These are phyloP conservation scores for Brassica incana DNA, from an alignment of 345 rosid species.

Conservation along the genomic window DNA sequence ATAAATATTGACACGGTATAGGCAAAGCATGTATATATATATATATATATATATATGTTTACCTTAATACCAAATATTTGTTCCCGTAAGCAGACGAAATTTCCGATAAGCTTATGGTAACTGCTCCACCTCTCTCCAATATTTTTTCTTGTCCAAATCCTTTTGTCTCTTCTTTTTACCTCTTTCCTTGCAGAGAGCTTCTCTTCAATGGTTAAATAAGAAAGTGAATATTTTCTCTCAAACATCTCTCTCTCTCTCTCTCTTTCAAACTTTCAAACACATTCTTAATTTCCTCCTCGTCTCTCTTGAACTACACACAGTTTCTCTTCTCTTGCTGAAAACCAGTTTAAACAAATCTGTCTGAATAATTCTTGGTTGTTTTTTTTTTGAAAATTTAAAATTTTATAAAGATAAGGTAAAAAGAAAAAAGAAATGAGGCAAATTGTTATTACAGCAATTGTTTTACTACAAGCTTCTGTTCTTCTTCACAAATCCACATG, in stretches of 20 bases:
- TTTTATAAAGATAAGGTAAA: neutral
- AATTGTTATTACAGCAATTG: slow-evolving; percentile 42
- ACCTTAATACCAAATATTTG: slow-evolving; percentile 4
- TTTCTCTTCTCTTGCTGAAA: neutral
- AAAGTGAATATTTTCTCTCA: slow-evolving; percentile 21
- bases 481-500: slow-evolving; percentile 48
- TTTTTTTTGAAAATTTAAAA: slow-evolving; percentile 7
- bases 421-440: slow-evolving; percentile 43
- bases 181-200: slow-evolving; percentile 28
- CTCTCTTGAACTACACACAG: slow-evolving; percentile 9
- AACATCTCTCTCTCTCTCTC: slow-evolving; percentile 15
- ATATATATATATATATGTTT: slow-evolving; percentile 5
- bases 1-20: neutral
- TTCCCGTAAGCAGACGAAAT: neutral
- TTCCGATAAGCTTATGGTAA: slow-evolving; percentile 13
- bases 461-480: slow-evolving; percentile 40
- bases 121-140: slow-evolving; percentile 38
- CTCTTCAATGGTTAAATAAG: slow-evolving; percentile 15
- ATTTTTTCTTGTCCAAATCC: slow-evolving; percentile 18
- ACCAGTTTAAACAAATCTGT: slow-evolving; percentile 10
- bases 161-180: slow-evolving; percentile 36
- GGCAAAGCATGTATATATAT: neutral
- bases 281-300: slow-evolving; percentile 13
- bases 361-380: neutral
- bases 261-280: slow-evolving; percentile 26